Conservation (phyloP, 2,329 filamentous ascomycete genomes). For the Herpotrichia juniperi region DNA sequence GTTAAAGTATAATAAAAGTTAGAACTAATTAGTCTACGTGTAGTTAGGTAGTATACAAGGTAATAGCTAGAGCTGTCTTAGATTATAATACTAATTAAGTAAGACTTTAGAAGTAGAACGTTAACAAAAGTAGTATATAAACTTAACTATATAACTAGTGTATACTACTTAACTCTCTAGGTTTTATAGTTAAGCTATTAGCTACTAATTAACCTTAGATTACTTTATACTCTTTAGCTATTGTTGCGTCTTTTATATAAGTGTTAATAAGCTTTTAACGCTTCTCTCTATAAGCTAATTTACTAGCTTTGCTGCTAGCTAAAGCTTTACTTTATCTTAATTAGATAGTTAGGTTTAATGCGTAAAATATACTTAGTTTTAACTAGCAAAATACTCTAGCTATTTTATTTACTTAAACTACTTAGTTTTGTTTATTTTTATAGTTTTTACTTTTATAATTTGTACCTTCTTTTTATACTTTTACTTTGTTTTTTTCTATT, state of each 20-base stretch:
- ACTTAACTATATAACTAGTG: constrained; percentile 16
- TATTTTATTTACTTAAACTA: constrained; percentile 1
- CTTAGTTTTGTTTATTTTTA: constrained; percentile 1
- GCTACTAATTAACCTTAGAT: constrained; percentile 6
- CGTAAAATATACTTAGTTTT: background rate
- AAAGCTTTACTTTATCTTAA: background rate
- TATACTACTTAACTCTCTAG: constrained; percentile 19
- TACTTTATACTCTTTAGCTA: constrained; percentile 1
- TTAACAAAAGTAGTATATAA: constrained; percentile 23
- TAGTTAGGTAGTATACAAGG: no score
- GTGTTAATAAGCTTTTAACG: background rate
- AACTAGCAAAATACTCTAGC: background rate
- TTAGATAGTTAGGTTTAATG: background rate
- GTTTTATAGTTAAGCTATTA: constrained; percentile 21
- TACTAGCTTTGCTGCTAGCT: background rate
- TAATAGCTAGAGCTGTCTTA: no score
- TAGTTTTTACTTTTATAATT: background rate
- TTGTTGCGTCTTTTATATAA: background rate
- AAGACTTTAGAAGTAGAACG: no score
- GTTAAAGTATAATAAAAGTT: no score
- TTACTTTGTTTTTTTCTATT: background rate
- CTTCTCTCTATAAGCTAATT: background rate
- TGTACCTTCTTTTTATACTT: background rate
- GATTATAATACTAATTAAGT: no score
- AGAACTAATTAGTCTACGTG: no score